These are phyloP conservation scores for Aspergillus melleus DNA, from an alignment of 2,329 filamentous ascomycete genomes.

Conservation along the genomic window DNA sequence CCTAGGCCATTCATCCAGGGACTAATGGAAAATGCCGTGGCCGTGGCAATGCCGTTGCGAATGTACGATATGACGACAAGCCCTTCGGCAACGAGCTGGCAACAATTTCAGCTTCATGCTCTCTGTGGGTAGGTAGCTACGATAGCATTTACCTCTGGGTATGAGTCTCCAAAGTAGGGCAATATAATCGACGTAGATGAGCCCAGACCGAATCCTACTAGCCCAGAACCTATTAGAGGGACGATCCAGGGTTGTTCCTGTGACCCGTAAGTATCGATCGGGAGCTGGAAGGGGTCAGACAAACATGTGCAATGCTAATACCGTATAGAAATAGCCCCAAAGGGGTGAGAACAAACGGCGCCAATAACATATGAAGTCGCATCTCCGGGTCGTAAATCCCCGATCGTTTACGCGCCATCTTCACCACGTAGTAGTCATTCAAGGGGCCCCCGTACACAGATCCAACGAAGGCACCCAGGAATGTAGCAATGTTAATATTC, in stretches of 20 bases:
- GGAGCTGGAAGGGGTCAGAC: neutral
- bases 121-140: neutral
- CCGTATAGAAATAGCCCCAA: slow-evolving; percentile 24
- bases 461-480: slow-evolving; percentile 43
- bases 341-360: slow-evolving; percentile 28
- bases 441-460: slow-evolving; percentile 36
- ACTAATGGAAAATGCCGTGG: slow-evolving; percentile 2
- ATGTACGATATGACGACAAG: slow-evolving; percentile 1
- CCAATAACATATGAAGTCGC: slow-evolving; percentile 34
- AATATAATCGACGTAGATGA: slow-evolving; percentile 2
- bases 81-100: slow-evolving; percentile 3
- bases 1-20: slow-evolving; percentile 8
- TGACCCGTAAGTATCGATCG: too few species aligned
- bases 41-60: slow-evolving; percentile 6
- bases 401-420: slow-evolving; percentile 36
- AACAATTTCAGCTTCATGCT: neutral
- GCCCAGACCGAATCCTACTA: slow-evolving; percentile 9
- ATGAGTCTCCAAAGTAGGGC: slow-evolving; percentile 10
- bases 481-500: slow-evolving; percentile 40
- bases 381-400: slow-evolving; percentile 50
- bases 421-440: slow-evolving; percentile 41
- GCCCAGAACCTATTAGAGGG: slow-evolving; percentile 6
- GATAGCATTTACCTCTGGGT: slow-evolving; percentile 7
- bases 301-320: slow-evolving; percentile 2
- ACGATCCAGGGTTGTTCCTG: slow-evolving; percentile 9